Evolutionary conservation across 106 monocot genomes (phyloP).

Genomic region (Hemerocallis citrina): DNA sequence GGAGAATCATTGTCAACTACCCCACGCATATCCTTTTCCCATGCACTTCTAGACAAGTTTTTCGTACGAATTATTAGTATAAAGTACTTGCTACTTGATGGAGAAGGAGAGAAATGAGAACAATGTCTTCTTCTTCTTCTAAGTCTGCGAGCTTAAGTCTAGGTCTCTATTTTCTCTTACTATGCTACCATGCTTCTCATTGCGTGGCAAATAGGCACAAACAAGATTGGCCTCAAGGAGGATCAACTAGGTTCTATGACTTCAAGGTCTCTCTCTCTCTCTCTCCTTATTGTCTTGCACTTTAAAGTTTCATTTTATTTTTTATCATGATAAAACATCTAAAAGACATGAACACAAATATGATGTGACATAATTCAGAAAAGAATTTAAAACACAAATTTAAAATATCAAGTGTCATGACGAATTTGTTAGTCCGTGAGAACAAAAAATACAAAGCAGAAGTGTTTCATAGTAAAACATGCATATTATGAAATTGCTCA

Average conservation of each 20-base stretch:
- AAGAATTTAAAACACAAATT: too few species aligned
- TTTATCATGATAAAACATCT: not conserved
- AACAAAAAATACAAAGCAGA: too few species aligned
- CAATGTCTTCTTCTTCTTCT: not conserved
- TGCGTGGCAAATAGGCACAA: not conserved
- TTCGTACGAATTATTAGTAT: not conserved
- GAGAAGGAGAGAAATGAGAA: not conserved
- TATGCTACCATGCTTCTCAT: not conserved
- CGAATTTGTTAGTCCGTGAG: too few species aligned
- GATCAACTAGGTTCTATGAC: conserved; percentile 6
- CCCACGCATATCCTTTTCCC: not conserved
- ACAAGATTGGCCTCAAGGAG: not conserved
- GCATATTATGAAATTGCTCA: not conserved
- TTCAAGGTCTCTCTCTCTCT: conserved; percentile 10
- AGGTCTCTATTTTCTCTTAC: not conserved
- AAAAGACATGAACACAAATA: not conserved
- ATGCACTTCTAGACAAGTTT: not conserved
- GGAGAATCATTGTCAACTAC: conserved; percentile 2
- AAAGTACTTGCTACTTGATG: not conserved
- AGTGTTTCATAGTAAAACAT: too few species aligned
- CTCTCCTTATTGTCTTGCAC: not conserved
- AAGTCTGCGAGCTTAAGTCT: not conserved
- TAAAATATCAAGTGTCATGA: too few species aligned
- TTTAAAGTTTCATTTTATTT: not conserved
- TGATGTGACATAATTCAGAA: not conserved